Percentiles rank a stretch among this genome's conserved stretches.
These are phyloP conservation scores for Heterobasidion irregulare DNA, from an alignment of 1,284 basidiomycete species.

Conservation along the genomic window DNA sequence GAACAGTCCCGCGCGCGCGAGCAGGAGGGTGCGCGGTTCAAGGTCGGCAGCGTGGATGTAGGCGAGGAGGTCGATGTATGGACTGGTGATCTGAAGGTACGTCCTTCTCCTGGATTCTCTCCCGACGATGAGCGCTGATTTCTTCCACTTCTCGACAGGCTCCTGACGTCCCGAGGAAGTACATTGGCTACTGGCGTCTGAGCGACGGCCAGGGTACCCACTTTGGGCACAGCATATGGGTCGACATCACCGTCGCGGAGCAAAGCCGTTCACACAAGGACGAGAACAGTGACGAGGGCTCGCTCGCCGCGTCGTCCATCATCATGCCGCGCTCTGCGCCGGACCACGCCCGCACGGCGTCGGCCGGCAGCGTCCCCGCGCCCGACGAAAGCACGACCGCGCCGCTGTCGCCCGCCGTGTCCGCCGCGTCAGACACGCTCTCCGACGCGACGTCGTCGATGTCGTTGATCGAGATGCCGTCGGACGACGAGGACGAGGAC, in stretches of 20 bases:
- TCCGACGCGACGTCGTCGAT: slow-evolving; percentile 23
- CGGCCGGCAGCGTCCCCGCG: slow-evolving; percentile 12
- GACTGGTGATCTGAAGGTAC: slow-evolving; percentile 69
- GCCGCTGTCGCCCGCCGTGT: slow-evolving; percentile 32
- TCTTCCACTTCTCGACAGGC: slow-evolving; percentile 31
- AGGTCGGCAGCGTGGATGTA: slow-evolving; percentile 44
- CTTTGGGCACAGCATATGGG: slow-evolving; percentile 73
- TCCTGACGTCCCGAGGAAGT: slow-evolving; percentile 63
- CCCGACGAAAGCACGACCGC: slow-evolving; percentile 20
- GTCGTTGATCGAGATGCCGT: slow-evolving; percentile 54
- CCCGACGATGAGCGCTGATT: background rate
- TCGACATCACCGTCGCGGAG: slow-evolving; percentile 63
- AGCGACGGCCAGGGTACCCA: slow-evolving; percentile 45
- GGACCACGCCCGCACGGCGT: slow-evolving; percentile 5
- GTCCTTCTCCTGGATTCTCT: slow-evolving; percentile 6
- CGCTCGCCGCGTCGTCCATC: slow-evolving; percentile 58
- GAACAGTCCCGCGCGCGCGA: background rate
- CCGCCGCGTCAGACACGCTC: slow-evolving; percentile 43
- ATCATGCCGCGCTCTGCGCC: slow-evolving; percentile 45
- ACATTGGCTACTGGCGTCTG: slow-evolving; percentile 70
- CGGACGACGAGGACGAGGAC: slow-evolving; percentile 32
- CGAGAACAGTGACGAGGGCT: slow-evolving; percentile 26
- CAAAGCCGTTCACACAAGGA: slow-evolving; percentile 25
- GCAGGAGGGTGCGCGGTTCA: slow-evolving; percentile 26
- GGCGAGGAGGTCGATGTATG: slow-evolving; percentile 56